Evolutionary conservation across 2,329 filamentous ascomycete genomes (phyloP).

Genomic region (Botrytis elliptica): DNA sequence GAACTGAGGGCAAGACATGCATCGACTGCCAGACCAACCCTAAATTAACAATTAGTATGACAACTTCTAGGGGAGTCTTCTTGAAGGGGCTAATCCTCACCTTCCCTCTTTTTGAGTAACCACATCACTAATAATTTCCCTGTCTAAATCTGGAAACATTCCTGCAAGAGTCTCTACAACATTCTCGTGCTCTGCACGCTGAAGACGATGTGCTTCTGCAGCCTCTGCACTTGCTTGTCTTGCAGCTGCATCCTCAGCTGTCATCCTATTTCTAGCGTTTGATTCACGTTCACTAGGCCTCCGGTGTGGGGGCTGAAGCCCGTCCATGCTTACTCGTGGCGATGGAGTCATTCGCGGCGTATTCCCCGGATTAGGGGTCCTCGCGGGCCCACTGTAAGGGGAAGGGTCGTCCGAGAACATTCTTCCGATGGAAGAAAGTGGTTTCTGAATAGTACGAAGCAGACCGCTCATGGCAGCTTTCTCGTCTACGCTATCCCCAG

Average conservation of each 20-base stretch:
- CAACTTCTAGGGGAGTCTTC: constrained; percentile 29
- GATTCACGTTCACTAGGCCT: constrained; percentile 27
- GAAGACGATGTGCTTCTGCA: constrained; percentile 80
- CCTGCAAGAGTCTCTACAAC: constrained; percentile 90
- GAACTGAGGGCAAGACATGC: constrained; percentile 69
- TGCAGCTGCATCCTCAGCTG: constrained; percentile 83
- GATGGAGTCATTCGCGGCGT: constrained; percentile 41
- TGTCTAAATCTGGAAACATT: constrained; percentile 96
- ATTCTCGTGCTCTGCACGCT: constrained; percentile 80
- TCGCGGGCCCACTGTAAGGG: constrained; percentile 40
- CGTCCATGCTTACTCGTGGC: constrained; percentile 33
- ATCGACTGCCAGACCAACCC: constrained; percentile 82
- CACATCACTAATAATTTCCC: constrained; percentile 93
- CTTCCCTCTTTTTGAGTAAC: constrained; percentile 93
- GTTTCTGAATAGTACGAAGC: constrained; percentile 85
- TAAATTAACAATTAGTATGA: constrained; percentile 40
- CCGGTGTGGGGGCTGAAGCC: constrained; percentile 26
- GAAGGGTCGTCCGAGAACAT: constrained; percentile 77
- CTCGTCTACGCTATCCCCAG: constrained; percentile 60
- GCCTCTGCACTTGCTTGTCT: constrained; percentile 86
- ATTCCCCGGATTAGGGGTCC: constrained; percentile 48
- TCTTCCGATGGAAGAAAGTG: constrained; percentile 85
- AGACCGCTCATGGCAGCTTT: constrained; percentile 80
- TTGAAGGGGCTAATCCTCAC: constrained; percentile 49
- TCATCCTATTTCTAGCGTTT: constrained; percentile 44